These are phyloP conservation scores for Nadsonia commutata DNA, from an alignment of 1,139 yeast species.

Conservation along the genomic window DNA sequence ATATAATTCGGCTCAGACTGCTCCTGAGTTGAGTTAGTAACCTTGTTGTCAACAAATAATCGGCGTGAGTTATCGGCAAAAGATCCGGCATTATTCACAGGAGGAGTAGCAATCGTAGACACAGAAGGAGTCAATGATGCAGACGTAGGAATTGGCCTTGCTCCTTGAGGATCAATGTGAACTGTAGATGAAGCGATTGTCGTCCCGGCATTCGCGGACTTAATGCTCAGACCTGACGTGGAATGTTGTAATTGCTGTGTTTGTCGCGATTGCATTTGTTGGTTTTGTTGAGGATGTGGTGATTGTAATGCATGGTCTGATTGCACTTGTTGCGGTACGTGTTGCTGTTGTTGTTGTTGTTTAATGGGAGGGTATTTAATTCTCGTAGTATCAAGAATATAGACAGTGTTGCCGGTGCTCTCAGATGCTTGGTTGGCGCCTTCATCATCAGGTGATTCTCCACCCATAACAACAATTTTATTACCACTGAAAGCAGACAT, in stretches of 20 bases:
- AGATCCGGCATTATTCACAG: not conserved
- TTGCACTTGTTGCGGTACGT: not conserved
- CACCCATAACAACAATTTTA: slow-evolving; percentile 79
- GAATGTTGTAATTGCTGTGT: not conserved
- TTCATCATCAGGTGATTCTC: slow-evolving; percentile 34
- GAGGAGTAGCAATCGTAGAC: not conserved
- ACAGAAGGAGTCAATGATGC: not conserved
- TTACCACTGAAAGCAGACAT: slow-evolving; percentile 58
- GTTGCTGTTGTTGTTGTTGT: not conserved
- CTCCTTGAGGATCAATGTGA: not conserved
- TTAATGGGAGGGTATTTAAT: slow-evolving; percentile 23
- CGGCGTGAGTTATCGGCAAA: not conserved
- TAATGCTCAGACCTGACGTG: not conserved
- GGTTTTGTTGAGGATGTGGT: not conserved
- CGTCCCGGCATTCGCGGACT: not conserved
- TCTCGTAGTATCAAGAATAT: slow-evolving; percentile 26
- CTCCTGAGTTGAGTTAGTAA: not conserved
- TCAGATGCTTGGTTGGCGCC: slow-evolving; percentile 15
- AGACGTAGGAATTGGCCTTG: not conserved
- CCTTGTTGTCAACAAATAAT: not conserved
- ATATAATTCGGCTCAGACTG: not conserved
- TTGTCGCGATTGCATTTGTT: not conserved
- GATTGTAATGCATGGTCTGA: not conserved
- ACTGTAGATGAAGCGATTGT: not conserved
- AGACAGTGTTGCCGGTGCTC: slow-evolving; percentile 18